phyloP scores from a whole-genome alignment of 2,329 filamentous ascomycete genomes.

The Diaporthe sp. region DNA sequence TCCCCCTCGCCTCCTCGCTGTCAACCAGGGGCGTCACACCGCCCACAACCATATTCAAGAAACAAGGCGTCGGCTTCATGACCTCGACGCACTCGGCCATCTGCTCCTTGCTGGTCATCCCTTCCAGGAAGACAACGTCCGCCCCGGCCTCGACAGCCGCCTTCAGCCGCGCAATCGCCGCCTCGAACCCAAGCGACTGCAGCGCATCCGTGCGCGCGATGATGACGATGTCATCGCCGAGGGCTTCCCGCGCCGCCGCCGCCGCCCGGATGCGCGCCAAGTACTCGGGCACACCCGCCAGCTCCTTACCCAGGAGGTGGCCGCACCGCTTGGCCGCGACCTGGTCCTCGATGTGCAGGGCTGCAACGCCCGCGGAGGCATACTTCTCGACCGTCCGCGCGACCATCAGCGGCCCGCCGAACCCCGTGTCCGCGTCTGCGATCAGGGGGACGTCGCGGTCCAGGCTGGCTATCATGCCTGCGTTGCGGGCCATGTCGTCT shows the following conservation, averaged over 20 bases:
- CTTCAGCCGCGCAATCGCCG: conserved; percentile 60
- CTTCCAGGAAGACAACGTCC: conserved; percentile 71
- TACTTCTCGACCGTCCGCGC: conserved; percentile 62
- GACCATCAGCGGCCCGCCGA: conserved; percentile 64
- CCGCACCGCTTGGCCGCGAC: conserved; percentile 73
- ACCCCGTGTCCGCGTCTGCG: conserved; percentile 69
- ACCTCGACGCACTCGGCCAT: conserved; percentile 32
- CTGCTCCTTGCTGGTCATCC: conserved; percentile 62
- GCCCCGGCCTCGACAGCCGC: conserved; percentile 65
- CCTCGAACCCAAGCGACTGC: conserved; percentile 66
- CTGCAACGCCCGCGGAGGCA: conserved; percentile 65
- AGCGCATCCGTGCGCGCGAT: conserved; percentile 74
- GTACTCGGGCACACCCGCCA: conserved; percentile 63
- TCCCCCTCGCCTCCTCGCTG: conserved; percentile 39
- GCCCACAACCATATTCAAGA: conserved; percentile 46
- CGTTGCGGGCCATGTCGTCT: conserved; percentile 71
- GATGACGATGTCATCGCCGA: conserved; percentile 68
- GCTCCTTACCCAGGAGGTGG: conserved; percentile 69
- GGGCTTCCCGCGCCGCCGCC: conserved; percentile 55
- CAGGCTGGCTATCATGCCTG: conserved; percentile 72
- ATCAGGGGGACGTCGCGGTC: conserved; percentile 67
- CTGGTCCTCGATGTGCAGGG: conserved; percentile 72
- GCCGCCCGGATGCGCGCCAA: conserved; percentile 68
- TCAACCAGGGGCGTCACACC: conserved; percentile 46
- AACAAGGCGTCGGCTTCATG: conserved; percentile 43